Evolutionary conservation across 1,284 basidiomycete genomes (phyloP).

Genomic region (Coniferiporia weirii): DNA sequence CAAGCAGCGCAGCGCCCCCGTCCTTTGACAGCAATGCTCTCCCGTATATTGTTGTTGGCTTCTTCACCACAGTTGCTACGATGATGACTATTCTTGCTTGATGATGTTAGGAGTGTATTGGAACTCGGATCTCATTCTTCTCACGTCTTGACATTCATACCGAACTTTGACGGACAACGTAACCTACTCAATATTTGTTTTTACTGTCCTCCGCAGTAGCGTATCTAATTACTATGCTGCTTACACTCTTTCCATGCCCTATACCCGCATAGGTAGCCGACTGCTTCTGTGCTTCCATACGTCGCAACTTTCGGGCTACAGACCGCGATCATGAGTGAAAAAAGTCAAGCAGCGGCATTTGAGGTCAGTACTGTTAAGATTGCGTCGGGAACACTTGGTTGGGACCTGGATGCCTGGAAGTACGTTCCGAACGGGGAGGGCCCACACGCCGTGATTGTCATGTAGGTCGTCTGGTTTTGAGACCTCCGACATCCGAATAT

Average conservation of each 20-base stretch:
- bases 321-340: no score
- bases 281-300: background rate
- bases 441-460: conserved; percentile 32
- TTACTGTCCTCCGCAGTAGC: background rate
- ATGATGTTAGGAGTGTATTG: background rate
- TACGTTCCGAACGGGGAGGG: conserved; percentile 25
- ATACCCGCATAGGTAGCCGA: background rate
- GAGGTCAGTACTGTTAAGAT: conserved; percentile 27
- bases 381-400: conserved; percentile 29
- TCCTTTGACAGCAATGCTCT: conserved; percentile 6
- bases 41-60: conserved; percentile 13
- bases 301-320: no score
- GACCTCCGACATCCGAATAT: no score
- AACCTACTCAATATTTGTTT: background rate
- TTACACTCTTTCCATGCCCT: background rate
- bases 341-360: conserved; percentile 1
- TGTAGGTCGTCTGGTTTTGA: conserved; percentile 23
- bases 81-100: conserved; percentile 16
- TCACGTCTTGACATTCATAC: background rate
- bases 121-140: background rate
- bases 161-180: background rate
- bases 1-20: background rate
- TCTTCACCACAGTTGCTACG: conserved; percentile 12
- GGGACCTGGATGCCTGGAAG: conserved; percentile 34
- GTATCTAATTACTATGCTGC: background rate